These are phyloP conservation scores for Austroboletus sp. DNA, from an alignment of 1,284 basidiomycete species.

Conservation along the genomic window DNA sequence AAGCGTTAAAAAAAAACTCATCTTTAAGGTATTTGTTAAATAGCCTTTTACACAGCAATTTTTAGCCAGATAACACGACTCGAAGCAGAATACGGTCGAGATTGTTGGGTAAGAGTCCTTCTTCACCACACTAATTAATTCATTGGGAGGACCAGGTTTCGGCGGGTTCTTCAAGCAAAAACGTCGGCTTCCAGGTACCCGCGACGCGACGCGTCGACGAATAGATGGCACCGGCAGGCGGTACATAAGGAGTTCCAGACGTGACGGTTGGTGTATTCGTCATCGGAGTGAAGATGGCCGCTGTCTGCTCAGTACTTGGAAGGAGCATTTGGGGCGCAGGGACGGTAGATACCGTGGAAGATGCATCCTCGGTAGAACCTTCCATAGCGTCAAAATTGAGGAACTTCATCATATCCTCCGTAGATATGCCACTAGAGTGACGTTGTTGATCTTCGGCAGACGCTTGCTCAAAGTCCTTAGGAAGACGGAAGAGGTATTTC, in stretches of 20 bases:
- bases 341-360: conserved; percentile 1
- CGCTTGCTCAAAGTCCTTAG: conserved; percentile 12
- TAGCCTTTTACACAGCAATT: background rate
- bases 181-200: conserved; percentile 44
- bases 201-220: conserved; percentile 47
- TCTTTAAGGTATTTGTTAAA: background rate
- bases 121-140: background rate
- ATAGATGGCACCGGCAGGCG: conserved; percentile 48
- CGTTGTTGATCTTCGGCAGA: conserved; percentile 14
- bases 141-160: conserved; percentile 11
- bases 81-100: background rate
- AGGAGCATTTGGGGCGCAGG: conserved; percentile 17
- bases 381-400: conserved; percentile 26
- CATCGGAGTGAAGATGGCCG: conserved; percentile 27
- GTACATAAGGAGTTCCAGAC: conserved; percentile 36
- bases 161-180: conserved; percentile 20
- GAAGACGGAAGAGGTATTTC: conserved; percentile 13
- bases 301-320: conserved; percentile 9
- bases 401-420: conserved; percentile 27
- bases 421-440: conserved; percentile 18
- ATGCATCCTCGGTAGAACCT: conserved; percentile 4
- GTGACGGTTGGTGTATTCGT: conserved; percentile 20
- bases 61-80: background rate
- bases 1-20: background rate
- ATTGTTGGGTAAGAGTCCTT: too few species aligned